Evolutionary conservation across 2,329 filamentous ascomycete species (phyloP).

Genomic region (Penicillium sp.): DNA sequence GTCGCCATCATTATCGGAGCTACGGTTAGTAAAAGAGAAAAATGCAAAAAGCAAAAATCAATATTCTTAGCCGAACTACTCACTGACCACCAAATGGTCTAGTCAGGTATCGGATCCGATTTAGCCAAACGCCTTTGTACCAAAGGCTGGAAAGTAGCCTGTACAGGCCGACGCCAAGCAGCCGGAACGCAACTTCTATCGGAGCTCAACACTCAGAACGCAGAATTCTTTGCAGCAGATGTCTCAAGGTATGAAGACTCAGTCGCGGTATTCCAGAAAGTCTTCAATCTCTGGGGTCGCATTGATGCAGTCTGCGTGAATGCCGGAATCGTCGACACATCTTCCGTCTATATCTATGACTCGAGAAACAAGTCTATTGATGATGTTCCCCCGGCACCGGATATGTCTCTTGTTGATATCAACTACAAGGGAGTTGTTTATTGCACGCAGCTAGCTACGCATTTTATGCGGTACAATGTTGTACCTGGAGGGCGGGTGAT

Average conservation of each 20-base stretch:
- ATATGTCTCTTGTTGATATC: constrained; percentile 50
- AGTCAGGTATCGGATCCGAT: constrained; percentile 52
- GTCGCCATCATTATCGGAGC: constrained; percentile 46
- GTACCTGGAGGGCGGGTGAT: constrained; percentile 47
- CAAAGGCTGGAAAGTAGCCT: constrained; percentile 35
- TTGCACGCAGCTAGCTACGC: constrained; percentile 50
- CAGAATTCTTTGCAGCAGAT: constrained; percentile 48
- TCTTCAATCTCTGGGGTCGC: constrained; percentile 46
- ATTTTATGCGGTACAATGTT: constrained; percentile 56
- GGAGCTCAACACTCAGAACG: constrained; percentile 28
- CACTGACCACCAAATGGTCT: constrained; percentile 2
- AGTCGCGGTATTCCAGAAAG: constrained; percentile 43
- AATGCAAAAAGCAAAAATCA: neutral
- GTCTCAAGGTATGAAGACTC: constrained; percentile 51
- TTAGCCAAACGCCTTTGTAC: constrained; percentile 39
- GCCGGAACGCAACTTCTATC: constrained; percentile 37
- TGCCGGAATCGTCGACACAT: constrained; percentile 51
- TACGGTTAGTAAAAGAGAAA: constrained; percentile 33
- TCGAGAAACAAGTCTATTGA: constrained; percentile 28
- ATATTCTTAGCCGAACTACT: neutral
- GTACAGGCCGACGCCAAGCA: constrained; percentile 39
- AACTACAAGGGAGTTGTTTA: constrained; percentile 55
- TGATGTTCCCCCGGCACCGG: constrained; percentile 46
- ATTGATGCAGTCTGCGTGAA: constrained; percentile 54
- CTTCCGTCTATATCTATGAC: constrained; percentile 48